Evolutionary conservation across 345 rosid genomes (phyloP).

Genomic region (Rubroshorea leprosula): DNA sequence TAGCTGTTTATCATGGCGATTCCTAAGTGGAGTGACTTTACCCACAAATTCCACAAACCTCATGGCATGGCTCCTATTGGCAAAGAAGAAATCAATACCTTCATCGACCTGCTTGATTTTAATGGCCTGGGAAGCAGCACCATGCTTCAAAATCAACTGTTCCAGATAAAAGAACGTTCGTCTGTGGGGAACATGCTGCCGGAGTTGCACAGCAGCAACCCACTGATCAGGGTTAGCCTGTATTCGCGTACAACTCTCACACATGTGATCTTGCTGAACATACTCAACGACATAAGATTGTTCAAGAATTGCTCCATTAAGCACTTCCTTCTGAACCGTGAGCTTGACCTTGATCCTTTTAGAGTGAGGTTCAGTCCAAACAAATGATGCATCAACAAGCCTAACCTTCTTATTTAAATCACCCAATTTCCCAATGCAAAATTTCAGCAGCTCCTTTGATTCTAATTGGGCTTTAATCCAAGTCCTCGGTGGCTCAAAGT

Average conservation of each 20-base stretch:
- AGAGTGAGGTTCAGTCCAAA: conserved; percentile 67
- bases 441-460: conserved; percentile 40
- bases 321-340: conserved; percentile 51
- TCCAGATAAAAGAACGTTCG: conserved; percentile 50
- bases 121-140: conserved; percentile 42
- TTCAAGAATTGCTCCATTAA: conserved; percentile 48
- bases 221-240: conserved; percentile 64
- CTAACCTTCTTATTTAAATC: conserved; percentile 25
- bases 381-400: conserved; percentile 37
- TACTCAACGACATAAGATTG: conserved; percentile 44
- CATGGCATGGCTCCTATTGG: conserved; percentile 45
- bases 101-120: conserved; percentile 51
- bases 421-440: conserved; percentile 34
- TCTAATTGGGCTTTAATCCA: conserved; percentile 50
- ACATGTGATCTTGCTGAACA: conserved; percentile 43
- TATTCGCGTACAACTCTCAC: conserved; percentile 44
- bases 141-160: conserved; percentile 53
- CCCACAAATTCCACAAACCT: conserved; percentile 48
- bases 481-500: conserved; percentile 39
- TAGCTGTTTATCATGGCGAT: conserved; percentile 37
- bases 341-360: conserved; percentile 52
- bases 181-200: conserved; percentile 57
- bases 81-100: conserved; percentile 59
- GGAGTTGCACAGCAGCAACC: conserved; percentile 54
- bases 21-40: conserved; percentile 43